These are phyloP conservation scores for Colletotrichum australisinense DNA, from an alignment of 2,329 filamentous ascomycete genomes.

Conservation along the genomic window DNA sequence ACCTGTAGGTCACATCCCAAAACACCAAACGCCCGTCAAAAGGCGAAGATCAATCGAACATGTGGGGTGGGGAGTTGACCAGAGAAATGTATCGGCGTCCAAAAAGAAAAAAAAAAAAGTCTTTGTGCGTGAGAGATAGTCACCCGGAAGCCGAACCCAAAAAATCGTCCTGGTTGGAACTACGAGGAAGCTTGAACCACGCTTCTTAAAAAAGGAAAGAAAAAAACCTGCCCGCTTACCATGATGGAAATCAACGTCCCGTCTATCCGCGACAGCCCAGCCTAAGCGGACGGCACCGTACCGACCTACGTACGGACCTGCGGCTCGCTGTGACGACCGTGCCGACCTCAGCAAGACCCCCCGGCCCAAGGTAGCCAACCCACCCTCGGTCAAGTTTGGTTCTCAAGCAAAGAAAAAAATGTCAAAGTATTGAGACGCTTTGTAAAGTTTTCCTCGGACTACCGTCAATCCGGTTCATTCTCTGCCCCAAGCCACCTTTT, in stretches of 20 bases:
- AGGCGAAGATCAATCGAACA: slow-evolving; percentile 21
- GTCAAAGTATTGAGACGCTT: neutral
- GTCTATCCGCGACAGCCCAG: slow-evolving; percentile 12
- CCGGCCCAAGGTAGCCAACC: neutral
- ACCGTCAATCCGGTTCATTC: neutral
- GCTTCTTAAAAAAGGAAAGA: neutral
- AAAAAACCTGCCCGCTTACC: neutral
- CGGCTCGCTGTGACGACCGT: neutral
- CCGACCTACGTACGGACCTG: too few relatives aligned
- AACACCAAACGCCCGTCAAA: slow-evolving; percentile 11
- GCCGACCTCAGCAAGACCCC: neutral
- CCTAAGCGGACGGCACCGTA: neutral
- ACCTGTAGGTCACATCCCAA: neutral
- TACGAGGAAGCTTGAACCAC: neutral
- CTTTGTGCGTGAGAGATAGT: neutral
- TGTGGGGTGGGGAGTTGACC: neutral
- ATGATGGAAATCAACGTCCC: neutral
- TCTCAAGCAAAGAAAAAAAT: neutral
- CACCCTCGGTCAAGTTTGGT: neutral
- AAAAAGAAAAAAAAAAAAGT: neutral
- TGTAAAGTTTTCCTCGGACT: neutral
- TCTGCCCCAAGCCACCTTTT: neutral
- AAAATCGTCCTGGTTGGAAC: too few relatives aligned
- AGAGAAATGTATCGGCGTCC: neutral
- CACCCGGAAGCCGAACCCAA: neutral